Evolutionary conservation across 805 yeast species (phyloP).

Genomic region (Metschnikowia noctiluminum): DNA sequence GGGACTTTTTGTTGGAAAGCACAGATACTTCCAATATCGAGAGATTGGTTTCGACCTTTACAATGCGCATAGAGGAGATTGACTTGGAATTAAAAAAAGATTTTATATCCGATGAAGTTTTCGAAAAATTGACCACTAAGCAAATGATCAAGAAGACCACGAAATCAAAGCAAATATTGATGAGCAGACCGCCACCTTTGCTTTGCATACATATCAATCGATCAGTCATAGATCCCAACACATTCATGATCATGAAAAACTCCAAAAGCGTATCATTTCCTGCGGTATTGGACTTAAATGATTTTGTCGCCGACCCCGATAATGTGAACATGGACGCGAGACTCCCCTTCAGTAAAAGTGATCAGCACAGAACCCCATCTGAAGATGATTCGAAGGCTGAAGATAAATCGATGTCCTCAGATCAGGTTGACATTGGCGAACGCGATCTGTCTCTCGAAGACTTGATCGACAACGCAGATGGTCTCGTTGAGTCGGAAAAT

Average conservation of each 20-base stretch:
- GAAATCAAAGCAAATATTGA: constrained; percentile 78
- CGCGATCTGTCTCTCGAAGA: neutral
- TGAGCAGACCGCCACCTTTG: constrained; percentile 79
- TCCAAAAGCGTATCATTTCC: constrained; percentile 82
- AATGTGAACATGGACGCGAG: constrained; percentile 81
- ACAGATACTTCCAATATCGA: constrained; percentile 38
- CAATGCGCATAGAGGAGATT: constrained; percentile 28
- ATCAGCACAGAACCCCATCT: constrained; percentile 22
- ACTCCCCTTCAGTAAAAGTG: constrained; percentile 64
- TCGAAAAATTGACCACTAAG: constrained; percentile 68
- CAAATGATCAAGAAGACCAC: constrained; percentile 70
- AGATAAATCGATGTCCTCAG: too few species aligned
- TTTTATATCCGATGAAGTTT: constrained; percentile 76
- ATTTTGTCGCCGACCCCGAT: constrained; percentile 64
- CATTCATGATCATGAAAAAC: constrained; percentile 81
- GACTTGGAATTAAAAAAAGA: constrained; percentile 54
- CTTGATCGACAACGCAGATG: neutral
- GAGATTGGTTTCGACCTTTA: constrained; percentile 28
- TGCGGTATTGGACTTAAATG: constrained; percentile 58
- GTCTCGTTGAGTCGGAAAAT: neutral
- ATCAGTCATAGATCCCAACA: constrained; percentile 85
- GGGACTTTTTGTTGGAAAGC: constrained; percentile 45
- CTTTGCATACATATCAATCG: constrained; percentile 86
- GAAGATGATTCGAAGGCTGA: neutral
- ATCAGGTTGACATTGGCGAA: too few species aligned